phyloP scores from a whole-genome alignment of 2,329 filamentous ascomycete species.

The Cordyceps farinosa region DNA sequence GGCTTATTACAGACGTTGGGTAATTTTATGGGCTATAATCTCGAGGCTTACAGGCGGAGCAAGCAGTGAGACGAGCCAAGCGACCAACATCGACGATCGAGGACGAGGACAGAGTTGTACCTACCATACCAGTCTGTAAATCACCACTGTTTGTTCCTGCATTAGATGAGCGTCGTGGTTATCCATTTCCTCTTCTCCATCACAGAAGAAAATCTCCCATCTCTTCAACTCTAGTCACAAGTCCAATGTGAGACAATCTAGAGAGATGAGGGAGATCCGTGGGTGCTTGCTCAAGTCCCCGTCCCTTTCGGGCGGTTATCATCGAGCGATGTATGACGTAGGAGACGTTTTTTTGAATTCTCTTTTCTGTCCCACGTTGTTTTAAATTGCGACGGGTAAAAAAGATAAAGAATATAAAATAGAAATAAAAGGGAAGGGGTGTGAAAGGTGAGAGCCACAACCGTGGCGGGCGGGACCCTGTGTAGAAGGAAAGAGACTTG shows the following conservation, averaged over 20 bases:
- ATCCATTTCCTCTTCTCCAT: not conserved
- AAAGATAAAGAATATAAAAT: not conserved
- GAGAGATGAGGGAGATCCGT: not conserved
- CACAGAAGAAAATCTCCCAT: not conserved
- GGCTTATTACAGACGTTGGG: too few species aligned
- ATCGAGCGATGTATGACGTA: conserved; percentile 8
- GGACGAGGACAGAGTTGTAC: not conserved
- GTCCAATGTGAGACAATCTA: not conserved
- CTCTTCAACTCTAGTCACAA: not conserved
- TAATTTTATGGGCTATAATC: too few species aligned
- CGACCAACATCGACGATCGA: not conserved
- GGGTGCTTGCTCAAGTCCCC: too few species aligned
- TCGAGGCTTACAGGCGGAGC: too few species aligned
- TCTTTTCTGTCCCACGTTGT: not conserved
- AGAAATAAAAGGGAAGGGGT: not conserved
- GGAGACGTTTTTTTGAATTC: not conserved
- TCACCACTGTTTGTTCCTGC: not conserved
- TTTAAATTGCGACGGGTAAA: not conserved
- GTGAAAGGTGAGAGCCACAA: too few species aligned
- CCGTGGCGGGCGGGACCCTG: not conserved
- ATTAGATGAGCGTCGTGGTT: not conserved
- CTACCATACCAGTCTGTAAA: too few species aligned
- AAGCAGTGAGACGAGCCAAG: too few species aligned
- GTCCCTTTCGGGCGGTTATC: not conserved
- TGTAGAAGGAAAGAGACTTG: not conserved